Percentiles rank a stretch among this genome's conserved stretches.
Evolutionary conservation across 1,284 basidiomycete species (phyloP).

Genomic region (Gymnopus androsaceus): DNA sequence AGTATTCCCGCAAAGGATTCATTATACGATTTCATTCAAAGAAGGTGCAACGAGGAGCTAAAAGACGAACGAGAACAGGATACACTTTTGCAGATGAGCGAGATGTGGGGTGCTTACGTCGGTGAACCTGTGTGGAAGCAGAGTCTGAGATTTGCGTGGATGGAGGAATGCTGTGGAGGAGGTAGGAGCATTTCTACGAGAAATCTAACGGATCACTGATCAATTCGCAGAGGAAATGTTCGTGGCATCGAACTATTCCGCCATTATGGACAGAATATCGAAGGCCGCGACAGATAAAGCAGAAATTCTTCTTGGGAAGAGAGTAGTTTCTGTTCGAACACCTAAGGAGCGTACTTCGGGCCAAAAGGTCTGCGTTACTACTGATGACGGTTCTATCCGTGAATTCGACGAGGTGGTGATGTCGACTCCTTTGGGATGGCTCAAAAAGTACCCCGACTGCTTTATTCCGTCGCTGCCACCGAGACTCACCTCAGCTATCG

Average conservation of each 20-base stretch:
- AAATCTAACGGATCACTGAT: background rate
- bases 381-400: background rate
- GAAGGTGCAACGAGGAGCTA: background rate
- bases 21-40: constrained; percentile 2
- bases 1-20: background rate
- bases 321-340: background rate
- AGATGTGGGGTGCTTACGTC: constrained; percentile 9
- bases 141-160: constrained; percentile 6
- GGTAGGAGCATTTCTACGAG: background rate
- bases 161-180: constrained; percentile 10
- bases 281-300: background rate
- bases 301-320: background rate
- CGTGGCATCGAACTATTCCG: constrained; percentile 2
- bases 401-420: constrained; percentile 6
- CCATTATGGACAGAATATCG: background rate
- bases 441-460: background rate
- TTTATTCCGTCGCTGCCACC: background rate
- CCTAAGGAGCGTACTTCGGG: background rate
- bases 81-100: constrained; percentile 6
- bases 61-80: constrained; percentile 1
- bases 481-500: background rate
- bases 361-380: background rate
- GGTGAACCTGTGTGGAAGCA: constrained; percentile 7
- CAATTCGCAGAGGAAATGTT: constrained; percentile 1
- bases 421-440: constrained; percentile 1